Conservation (phyloP, 306 rosid genomes). For the Quercus aquifolioides region DNA sequence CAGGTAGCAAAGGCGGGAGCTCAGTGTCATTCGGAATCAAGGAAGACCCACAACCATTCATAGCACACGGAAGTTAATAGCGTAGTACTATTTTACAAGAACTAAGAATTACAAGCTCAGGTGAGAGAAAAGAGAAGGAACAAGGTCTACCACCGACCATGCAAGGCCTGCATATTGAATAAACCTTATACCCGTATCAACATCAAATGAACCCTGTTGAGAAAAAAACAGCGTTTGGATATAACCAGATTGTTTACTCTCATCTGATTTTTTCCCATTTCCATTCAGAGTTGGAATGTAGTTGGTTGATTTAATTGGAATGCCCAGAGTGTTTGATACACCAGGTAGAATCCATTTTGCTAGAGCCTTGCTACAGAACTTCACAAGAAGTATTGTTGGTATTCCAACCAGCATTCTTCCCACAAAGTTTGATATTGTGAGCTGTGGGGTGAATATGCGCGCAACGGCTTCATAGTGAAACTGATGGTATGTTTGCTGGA, state of each 20-base stretch:
- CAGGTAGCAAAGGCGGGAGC: no score
- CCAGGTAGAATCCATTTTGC: constrained; percentile 89
- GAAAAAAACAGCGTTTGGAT: constrained; percentile 52
- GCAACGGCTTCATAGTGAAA: constrained; percentile 77
- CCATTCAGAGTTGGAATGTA: constrained; percentile 61
- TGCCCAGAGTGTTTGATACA: constrained; percentile 70
- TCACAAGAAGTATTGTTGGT: constrained; percentile 78
- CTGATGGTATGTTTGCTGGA: constrained; percentile 91
- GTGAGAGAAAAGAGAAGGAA: constrained; percentile 67
- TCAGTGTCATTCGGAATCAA: no score
- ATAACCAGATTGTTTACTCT: constrained; percentile 44
- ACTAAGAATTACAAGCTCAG: constrained; percentile 42
- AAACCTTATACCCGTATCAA: constrained; percentile 87
- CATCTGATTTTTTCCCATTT: constrained; percentile 39
- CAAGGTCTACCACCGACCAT: constrained; percentile 94
- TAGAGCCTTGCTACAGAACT: constrained; percentile 88
- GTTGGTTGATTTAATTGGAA: constrained; percentile 72
- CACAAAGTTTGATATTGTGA: constrained; percentile 46
- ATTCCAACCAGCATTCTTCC: constrained; percentile 84
- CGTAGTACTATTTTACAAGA: not conserved
- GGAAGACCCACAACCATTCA: no score
- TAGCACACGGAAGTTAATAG: no score
- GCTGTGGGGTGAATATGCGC: constrained; percentile 54
- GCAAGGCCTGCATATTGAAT: constrained; percentile 90
- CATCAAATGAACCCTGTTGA: constrained; percentile 54